Evolutionary conservation across 495 filamentous ascomycete genomes (phyloP), one percentile per base, ranked within the genome.

Genomic region (Massariosphaeria phaeospora): DNA sequence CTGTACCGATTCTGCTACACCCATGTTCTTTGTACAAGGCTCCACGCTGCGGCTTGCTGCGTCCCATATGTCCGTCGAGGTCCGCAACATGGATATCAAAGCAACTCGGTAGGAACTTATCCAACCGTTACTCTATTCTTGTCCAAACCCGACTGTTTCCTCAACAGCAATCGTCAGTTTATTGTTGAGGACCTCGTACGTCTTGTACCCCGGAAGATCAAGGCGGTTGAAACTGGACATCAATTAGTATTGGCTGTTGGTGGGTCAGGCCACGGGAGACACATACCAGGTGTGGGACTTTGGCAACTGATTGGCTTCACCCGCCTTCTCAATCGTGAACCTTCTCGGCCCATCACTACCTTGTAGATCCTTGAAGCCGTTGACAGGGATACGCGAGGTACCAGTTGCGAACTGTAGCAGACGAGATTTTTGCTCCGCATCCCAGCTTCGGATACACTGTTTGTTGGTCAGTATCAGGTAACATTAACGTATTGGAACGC

Each of bases 291-390:
- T 99, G 69, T 99, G 93, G 43, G 88, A 89, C 72, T 99, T 99
- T 29, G 93, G 93, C 62, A 99, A 72, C 56, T 96, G 94, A 24
- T 69, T 77, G 46, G 88, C 76, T 65, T 96, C 91, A 21, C 93
- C 93, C 31, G 89, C 88, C 73, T 97, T 97, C 71, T 99, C 93
- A 66, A 99, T 96, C 6, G 93, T 99, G 66, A 99, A 99, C 31
- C 93, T 75, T 69, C 94, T 76, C 11, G 93, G 93, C 12, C 93
- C 93, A 69, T 99, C 93, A 49, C 89, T 95, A 27, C 93, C 93
- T 72, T 99, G 93, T 54, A 99, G 77, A 74, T 99, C 93, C 76
- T 99, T 99, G 79, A 99, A 99, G 18, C 93, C 93, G 72, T 99
- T 99, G 73, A 99, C 93, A 10, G 93, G 93, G 59, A 99, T 99